These are phyloP conservation scores for Ceriops decandra DNA, from an alignment of 345 rosid genomes.

Conservation along the genomic window DNA sequence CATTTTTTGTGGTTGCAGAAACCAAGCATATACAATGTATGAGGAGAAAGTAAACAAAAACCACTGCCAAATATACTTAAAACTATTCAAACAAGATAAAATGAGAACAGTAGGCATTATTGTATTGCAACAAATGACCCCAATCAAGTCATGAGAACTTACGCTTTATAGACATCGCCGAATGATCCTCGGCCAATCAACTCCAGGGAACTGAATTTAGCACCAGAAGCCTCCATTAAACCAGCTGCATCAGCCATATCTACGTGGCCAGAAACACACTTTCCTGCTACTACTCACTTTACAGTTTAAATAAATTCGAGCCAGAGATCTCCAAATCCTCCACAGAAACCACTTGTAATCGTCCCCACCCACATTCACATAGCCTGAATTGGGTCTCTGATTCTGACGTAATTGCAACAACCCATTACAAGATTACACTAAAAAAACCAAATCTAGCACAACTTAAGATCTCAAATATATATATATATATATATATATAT, in stretches of 20 bases:
- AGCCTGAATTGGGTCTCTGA: slow-evolving; percentile 1
- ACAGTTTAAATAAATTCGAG: slow-evolving; percentile 9
- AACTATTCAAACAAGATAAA: background rate
- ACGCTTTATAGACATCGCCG: slow-evolving; percentile 99
- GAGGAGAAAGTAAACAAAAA: background rate
- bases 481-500: background rate
- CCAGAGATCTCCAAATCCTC: slow-evolving; percentile 7
- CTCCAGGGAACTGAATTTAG: slow-evolving; percentile 77
- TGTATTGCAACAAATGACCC: slow-evolving; percentile 1
- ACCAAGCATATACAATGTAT: no score
- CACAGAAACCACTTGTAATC: slow-evolving; percentile 9
- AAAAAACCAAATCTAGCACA: slow-evolving; percentile 6
- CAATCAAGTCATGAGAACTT: slow-evolving; percentile 29
- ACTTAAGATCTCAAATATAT: background rate
- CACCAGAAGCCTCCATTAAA: slow-evolving; percentile 71
- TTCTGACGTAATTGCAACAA: slow-evolving; percentile 4
- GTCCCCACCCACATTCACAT: background rate
- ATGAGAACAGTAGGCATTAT: background rate
- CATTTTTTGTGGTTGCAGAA: no score
- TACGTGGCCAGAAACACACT: slow-evolving; percentile 1
- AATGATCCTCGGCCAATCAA: slow-evolving; percentile 96
- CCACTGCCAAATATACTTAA: background rate
- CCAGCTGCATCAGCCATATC: slow-evolving; percentile 81
- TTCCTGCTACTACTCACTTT: slow-evolving; percentile 3
- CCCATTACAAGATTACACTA: slow-evolving; percentile 2